These are phyloP conservation scores for Raddia distichophylla DNA, from an alignment of 176 grass and related monocot genomes.

Conservation along the genomic window DNA sequence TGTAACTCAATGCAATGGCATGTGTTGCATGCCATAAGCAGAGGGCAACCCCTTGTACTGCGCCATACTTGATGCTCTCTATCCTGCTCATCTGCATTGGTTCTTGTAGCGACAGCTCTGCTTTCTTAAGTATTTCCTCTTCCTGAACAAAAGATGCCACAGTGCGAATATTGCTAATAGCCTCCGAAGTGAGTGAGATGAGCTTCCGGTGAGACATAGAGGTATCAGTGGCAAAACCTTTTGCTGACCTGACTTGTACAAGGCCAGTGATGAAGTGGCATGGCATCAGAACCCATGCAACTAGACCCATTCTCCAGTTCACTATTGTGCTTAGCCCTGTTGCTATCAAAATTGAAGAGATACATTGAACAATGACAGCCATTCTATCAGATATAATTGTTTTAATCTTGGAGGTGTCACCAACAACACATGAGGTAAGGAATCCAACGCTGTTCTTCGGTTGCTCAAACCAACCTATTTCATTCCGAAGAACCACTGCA, in stretches of 20 bases:
- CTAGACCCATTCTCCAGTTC: constrained; percentile 72
- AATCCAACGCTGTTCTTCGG: constrained; percentile 54
- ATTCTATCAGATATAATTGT: constrained; percentile 70
- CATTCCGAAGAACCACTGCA: constrained; percentile 60
- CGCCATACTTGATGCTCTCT: constrained; percentile 59
- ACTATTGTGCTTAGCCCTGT: constrained; percentile 47
- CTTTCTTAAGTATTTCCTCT: constrained; percentile 57
- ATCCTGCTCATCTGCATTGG: constrained; percentile 49
- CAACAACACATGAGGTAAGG: constrained; percentile 54
- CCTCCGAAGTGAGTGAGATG: constrained; percentile 58
- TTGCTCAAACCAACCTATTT: constrained; percentile 70
- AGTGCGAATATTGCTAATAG: constrained; percentile 65
- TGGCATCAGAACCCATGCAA: constrained; percentile 70
- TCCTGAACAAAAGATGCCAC: constrained; percentile 69
- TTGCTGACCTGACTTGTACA: constrained; percentile 69
- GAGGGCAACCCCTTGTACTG: constrained; percentile 58
- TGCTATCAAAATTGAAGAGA: constrained; percentile 74
- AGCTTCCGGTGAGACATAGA: constrained; percentile 46
- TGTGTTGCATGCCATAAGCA: constrained; percentile 66
- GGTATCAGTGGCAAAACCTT: constrained; percentile 58
- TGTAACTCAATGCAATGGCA: constrained; percentile 70
- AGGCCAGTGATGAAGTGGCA: constrained; percentile 66
- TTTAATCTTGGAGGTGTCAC: constrained; percentile 63
- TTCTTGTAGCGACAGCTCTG: constrained; percentile 56
- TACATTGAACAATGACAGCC: constrained; percentile 66